phyloP scores from a whole-genome alignment of 768 basidiomycete species.

The Leccinum obscurum region DNA sequence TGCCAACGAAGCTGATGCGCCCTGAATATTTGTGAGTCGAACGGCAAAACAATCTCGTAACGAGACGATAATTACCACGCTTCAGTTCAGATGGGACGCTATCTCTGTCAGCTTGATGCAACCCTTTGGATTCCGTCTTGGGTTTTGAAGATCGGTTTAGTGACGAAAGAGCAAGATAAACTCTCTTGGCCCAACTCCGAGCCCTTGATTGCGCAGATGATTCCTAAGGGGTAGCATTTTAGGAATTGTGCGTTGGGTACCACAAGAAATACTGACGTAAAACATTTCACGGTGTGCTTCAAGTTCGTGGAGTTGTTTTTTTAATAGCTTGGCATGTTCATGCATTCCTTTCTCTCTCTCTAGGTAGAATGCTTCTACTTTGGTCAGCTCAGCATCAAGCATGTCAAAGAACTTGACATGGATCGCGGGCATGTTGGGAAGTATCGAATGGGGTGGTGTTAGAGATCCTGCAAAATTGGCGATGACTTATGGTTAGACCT shows the following conservation, averaged over 20 bases:
- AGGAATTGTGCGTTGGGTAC: neutral
- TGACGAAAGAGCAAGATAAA: constrained; percentile 7
- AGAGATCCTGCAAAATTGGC: constrained; percentile 9
- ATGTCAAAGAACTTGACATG: constrained; percentile 75
- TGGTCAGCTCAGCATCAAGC: constrained; percentile 78
- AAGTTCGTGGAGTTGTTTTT: constrained; percentile 73
- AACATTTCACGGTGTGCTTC: constrained; percentile 62
- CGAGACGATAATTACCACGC: constrained; percentile 5
- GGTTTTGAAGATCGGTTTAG: constrained; percentile 1
- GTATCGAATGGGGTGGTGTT: constrained; percentile 41
- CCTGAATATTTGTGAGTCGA: constrained; percentile 1
- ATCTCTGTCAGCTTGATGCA: neutral
- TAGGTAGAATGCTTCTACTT: constrained; percentile 82
- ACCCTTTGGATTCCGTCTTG: neutral
- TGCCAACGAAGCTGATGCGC: neutral
- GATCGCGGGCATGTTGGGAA: constrained; percentile 55
- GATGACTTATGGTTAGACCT: neutral
- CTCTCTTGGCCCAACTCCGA: constrained; percentile 16
- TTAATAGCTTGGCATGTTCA: constrained; percentile 46
- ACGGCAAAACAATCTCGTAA: neutral
- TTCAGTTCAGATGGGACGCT: constrained; percentile 2
- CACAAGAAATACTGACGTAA: constrained; percentile 43
- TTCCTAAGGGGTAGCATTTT: constrained; percentile 15
- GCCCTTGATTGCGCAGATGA: constrained; percentile 6
- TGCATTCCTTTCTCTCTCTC: constrained; percentile 67